Base-by-base conservation (phyloP, 495 filamentous ascomycete species). In the Penicillium waksmanii region DNA sequence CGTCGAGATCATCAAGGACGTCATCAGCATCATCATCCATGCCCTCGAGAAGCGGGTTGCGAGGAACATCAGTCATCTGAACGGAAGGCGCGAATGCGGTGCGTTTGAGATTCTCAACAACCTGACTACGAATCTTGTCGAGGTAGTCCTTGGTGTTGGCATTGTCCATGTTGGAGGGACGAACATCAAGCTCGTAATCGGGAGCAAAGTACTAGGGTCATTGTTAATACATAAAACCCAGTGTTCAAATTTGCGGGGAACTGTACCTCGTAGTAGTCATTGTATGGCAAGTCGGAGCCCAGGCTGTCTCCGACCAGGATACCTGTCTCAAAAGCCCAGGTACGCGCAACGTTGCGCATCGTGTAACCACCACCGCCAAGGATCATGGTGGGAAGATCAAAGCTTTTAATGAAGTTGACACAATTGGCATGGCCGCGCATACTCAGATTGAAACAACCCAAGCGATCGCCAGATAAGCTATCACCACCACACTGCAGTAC, bases 351-450 rank as follows among this genome's bases (percentile, higher is more conserved):
- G 60, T 99, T 99, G 27, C 95, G 87, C 95, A 99, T 99, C 8
- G 96, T 99, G 72, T 99, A 99, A 19, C 95, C 95, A 65, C 95
- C 95, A 36, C 95, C 95, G 36, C 95, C 95, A 11, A 99, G 82
- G 8, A 99, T 90, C 51, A 99, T 80, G 11, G 92, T 94, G 0
- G 96, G 95, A 51, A 96, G 80, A 56, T 89, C 87, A 77, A 97
- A 99, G 67, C 85, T 89, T 75, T 96, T 96, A 38, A 99, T 91
- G 64, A 88, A 99, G 55, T 89, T 91, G 42, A 99, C 95, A 68
- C 95, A 99, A 76, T 98, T 99, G 42, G 96, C 95, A 62, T 99
- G 95, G 5, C 95, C 95, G 49, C 86, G 82, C 95, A 99, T 98
- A 72, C 92, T 97, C 17, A 99, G 81, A 67, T 99, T 99, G 75